Percentiles rank a stretch among this genome's conserved stretches.
Conservation (phyloP, 169 alveolate species). For the Ichthyophthirius multifiliis region DNA sequence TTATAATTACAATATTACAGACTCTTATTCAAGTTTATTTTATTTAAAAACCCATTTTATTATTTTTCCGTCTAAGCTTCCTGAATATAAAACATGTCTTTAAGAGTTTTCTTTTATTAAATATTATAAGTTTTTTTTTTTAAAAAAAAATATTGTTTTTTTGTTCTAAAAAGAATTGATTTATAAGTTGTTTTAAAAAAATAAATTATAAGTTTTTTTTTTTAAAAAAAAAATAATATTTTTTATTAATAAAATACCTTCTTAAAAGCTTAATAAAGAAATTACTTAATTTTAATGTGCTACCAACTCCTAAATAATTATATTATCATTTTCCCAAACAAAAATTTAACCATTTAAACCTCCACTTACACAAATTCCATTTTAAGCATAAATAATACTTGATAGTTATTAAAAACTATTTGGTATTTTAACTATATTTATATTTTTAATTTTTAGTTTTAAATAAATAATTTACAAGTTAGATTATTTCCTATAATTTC, state of each 20-base stretch:
- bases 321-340: neutral
- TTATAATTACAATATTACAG: slow-evolving; percentile 45
- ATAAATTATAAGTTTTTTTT: neutral
- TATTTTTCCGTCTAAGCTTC: slow-evolving; percentile 74
- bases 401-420: slow-evolving; percentile 50
- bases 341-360: slow-evolving; percentile 16
- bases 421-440: too few relatives aligned
- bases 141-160: too few relatives aligned
- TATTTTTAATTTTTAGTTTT: too few relatives aligned
- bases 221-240: too few relatives aligned
- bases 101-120: too few relatives aligned
- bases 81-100: slow-evolving; percentile 30
- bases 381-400: slow-evolving; percentile 56
- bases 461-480: too few relatives aligned
- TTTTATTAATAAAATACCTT: neutral
- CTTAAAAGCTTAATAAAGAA: neutral
- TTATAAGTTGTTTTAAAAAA: too few relatives aligned
- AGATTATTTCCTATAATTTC: slow-evolving; percentile 71
- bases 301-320: neutral
- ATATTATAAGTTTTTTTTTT: too few relatives aligned
- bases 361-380: slow-evolving; percentile 17
- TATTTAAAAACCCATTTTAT: slow-evolving; percentile 32
- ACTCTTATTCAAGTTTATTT: slow-evolving; percentile 42
- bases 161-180: too few relatives aligned
- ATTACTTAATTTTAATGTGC: slow-evolving; percentile 4